phyloP scores from a whole-genome alignment of 202 grass and related monocot genomes.

The Saccharum hybrid region DNA sequence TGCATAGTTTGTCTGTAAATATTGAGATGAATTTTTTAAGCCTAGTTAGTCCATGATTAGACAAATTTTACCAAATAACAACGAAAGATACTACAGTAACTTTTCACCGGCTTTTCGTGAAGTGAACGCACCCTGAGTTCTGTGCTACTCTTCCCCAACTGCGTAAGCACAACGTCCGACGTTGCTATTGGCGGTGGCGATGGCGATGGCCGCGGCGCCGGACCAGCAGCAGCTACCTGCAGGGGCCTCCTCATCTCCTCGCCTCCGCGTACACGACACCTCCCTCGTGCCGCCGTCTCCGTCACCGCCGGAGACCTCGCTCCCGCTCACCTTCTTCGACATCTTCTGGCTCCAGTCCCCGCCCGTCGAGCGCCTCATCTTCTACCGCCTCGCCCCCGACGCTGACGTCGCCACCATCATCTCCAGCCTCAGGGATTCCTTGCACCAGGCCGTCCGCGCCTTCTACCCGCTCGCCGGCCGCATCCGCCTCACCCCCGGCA shows the following conservation, averaged over 20 bases:
- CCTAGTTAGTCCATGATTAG: too few relatives aligned
- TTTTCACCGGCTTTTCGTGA: too few relatives aligned
- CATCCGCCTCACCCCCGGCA: constrained; percentile 4
- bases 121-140: too few relatives aligned
- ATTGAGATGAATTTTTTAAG: too few relatives aligned
- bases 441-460: neutral
- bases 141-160: too few relatives aligned
- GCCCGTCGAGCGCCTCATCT: constrained; percentile 1
- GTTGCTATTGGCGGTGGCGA: neutral
- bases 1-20: too few relatives aligned
- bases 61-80: too few relatives aligned
- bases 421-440: constrained; percentile 6
- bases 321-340: neutral
- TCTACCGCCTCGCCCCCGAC: constrained; percentile 11
- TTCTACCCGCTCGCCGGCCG: constrained; percentile 18
- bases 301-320: constrained; percentile 8
- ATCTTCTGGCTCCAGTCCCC: constrained; percentile 17
- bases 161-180: neutral
- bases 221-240: neutral
- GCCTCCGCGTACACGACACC: neutral
- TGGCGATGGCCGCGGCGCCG: neutral
- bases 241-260: neutral
- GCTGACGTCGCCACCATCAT: neutral
- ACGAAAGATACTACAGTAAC: too few relatives aligned
- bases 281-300: neutral